These are phyloP conservation scores for Suhomyces bokatorum DNA, from an alignment of 1,139 yeast genomes.

Conservation along the genomic window DNA sequence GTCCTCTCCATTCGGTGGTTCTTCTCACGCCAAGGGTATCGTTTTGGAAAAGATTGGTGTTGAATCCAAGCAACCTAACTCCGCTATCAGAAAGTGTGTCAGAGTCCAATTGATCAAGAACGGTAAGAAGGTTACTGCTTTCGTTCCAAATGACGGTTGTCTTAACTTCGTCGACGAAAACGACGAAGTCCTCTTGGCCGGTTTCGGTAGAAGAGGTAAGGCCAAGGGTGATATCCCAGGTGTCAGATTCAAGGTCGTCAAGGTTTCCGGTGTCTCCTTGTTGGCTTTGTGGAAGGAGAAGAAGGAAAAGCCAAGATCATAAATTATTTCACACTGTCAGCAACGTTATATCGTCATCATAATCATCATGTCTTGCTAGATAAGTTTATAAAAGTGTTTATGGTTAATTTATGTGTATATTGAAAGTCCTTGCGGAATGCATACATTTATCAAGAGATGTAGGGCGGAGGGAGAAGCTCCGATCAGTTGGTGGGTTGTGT, in stretches of 20 bases:
- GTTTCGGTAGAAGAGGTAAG: constrained; percentile 99
- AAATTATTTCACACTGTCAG: constrained; percentile 31
- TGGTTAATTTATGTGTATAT: constrained; percentile 24
- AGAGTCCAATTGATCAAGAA: constrained; percentile 99
- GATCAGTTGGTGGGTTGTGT: too few relatives aligned
- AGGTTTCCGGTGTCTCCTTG: constrained; percentile 99
- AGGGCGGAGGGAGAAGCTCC: background rate
- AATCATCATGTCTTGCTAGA: constrained; percentile 13
- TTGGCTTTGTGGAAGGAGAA: constrained; percentile 99
- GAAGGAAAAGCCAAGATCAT: constrained; percentile 99
- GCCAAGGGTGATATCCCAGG: constrained; percentile 99
- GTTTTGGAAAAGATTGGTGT: constrained; percentile 99
- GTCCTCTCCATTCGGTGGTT: constrained; percentile 99
- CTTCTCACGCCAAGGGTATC: constrained; percentile 99
- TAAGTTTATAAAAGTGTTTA: constrained; percentile 12
- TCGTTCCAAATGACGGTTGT: constrained; percentile 99
- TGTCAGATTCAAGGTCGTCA: constrained; percentile 99
- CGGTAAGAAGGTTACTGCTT: constrained; percentile 99
- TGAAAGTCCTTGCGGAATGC: constrained; percentile 22
- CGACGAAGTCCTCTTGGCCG: constrained; percentile 99
- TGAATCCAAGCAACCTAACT: constrained; percentile 99
- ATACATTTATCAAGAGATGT: constrained; percentile 17
- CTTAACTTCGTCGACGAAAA: constrained; percentile 98
- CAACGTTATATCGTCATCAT: constrained; percentile 12
- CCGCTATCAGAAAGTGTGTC: constrained; percentile 99